Evolutionary conservation across 352 stramenopile species (phyloP), one percentile per base, ranked within the genome.

Genomic region (Phytophthora litchii): DNA sequence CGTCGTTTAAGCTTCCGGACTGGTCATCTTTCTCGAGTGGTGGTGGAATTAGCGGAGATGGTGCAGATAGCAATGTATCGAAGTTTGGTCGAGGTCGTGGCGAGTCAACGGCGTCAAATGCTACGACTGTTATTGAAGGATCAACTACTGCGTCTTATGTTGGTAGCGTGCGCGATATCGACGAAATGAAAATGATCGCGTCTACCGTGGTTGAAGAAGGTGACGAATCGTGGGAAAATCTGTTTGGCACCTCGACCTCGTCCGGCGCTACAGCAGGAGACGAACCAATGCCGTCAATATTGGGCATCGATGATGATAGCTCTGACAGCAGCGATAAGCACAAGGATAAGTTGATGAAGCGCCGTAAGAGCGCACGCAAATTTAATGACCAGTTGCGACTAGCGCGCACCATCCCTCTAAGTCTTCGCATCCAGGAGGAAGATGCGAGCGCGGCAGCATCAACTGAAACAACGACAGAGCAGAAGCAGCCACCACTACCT

Each of bases 131-230:
- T 32, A 76, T 82, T 32, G 72, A 81, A 37, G 64, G 66, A 12
- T 81, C 76, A 20, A 70, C 59, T 10, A 73, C 74, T n/a, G 68
- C 71, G 6, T 74, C 72, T n/a, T 76, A 73, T 36, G 51, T 68
- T 42, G 47, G 60, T 13, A 68, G 60, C 49, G 64, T 74, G 4
- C 68, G 75, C 3, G 69, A 88, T 32, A 19, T 91, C 9, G 78
- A 88, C 37, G 76, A 85, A 49, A 88, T 91, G 77, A 91, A 89
- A 49, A 60, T 64, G n/a, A 80, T 86, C 35, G 81, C 76, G 36
- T 71, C 72, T 0, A 77, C 63, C n/a, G 61, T 81, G 6, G 72
- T 81, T 38, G 57, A 52, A 4, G 67, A 60, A 25, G 65, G 64
- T 9, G 70, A 86, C 17, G 82, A 91, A 42, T 79, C 82, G 0